Conservation (phyloP, 345 rosid species). For the Citrus cavaleriei region DNA sequence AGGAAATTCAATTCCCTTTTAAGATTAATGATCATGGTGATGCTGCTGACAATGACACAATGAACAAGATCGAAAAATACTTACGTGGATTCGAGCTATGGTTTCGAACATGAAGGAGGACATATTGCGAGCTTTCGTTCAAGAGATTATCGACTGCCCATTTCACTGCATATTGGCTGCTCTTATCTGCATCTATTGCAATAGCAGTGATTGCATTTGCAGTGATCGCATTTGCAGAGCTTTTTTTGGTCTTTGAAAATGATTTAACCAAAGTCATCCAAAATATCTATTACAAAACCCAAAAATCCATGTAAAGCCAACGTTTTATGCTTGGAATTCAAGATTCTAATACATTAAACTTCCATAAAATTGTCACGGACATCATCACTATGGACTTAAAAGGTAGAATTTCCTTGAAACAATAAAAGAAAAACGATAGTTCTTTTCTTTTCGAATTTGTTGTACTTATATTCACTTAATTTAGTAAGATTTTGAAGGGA, state of each 20-base stretch:
- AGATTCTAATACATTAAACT: background rate
- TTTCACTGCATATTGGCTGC: conserved; percentile 52
- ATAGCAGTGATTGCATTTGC: conserved; percentile 42
- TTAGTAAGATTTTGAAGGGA: background rate
- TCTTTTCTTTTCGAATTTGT: background rate
- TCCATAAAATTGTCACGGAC: background rate
- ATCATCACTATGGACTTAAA: background rate
- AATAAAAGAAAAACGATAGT: background rate
- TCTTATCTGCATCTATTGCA: conserved; percentile 33
- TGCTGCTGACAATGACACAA: background rate
- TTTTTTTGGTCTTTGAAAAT: background rate
- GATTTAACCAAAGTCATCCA: background rate
- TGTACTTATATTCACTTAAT: background rate
- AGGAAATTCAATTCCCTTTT: background rate
- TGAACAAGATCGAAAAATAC: background rate
- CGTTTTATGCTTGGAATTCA: background rate
- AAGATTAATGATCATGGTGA: background rate
- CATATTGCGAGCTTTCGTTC: conserved; percentile 12
- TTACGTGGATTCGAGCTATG: conserved; percentile 23
- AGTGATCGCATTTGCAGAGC: conserved; percentile 19
- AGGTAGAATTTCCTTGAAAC: background rate
- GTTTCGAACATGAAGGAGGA: conserved; percentile 43
- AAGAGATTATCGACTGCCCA: conserved; percentile 55
- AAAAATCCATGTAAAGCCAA: background rate
- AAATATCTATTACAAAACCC: background rate